Evolutionary conservation across 2,329 filamentous ascomycete species (phyloP).

Genomic region (Colletotrichum sp.): DNA sequence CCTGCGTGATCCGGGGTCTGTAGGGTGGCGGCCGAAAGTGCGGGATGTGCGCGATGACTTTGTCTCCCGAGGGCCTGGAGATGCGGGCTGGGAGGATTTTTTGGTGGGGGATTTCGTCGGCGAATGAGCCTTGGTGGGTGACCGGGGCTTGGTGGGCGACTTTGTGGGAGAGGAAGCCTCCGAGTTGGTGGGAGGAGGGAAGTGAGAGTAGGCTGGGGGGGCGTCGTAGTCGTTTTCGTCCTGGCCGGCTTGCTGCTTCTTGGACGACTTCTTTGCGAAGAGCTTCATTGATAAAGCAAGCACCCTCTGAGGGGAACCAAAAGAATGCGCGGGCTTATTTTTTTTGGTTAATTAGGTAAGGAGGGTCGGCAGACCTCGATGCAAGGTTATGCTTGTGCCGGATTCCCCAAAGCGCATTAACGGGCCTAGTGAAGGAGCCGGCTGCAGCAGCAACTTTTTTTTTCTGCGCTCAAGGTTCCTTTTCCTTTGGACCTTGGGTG

Average conservation of each 20-base stretch:
- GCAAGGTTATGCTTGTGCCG: constrained; percentile 24
- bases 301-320: constrained; percentile 18
- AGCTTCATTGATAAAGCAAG: constrained; percentile 51
- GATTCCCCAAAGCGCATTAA: constrained; percentile 20
- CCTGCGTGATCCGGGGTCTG: constrained; percentile 50
- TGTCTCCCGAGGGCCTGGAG: constrained; percentile 27
- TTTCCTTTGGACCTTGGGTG: background rate
- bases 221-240: constrained; percentile 40
- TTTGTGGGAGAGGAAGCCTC: constrained; percentile 36
- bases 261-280: constrained; percentile 53
- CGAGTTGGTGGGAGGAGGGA: constrained; percentile 29
- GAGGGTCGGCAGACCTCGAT: constrained; percentile 24
- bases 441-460: constrained; percentile 4
- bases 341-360: constrained; percentile 29
- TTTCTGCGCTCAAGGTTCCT: background rate
- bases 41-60: constrained; percentile 49
- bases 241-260: constrained; percentile 35
- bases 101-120: constrained; percentile 35
- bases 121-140: constrained; percentile 24
- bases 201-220: background rate
- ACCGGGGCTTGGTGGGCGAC: constrained; percentile 30
- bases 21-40: constrained; percentile 52
- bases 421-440: constrained; percentile 19
- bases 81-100: constrained; percentile 38
- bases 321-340: constrained; percentile 20